phyloP scores from a whole-genome alignment of 352 stramenopile species.

The Globisporangium uncinulatum region DNA sequence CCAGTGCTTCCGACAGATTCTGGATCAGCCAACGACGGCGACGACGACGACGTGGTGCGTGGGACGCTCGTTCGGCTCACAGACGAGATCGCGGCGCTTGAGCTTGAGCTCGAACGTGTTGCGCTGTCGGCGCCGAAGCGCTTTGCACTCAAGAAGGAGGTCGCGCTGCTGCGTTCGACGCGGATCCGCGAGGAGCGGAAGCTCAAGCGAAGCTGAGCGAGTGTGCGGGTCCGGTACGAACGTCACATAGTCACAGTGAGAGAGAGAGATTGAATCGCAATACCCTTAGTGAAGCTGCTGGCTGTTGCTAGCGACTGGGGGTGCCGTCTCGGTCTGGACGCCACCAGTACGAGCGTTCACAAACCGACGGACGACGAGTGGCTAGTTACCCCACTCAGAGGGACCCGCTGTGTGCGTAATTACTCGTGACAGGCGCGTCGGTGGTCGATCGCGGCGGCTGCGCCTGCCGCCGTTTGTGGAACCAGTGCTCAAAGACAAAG shows the following conservation, averaged over 20 bases:
- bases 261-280: neutral
- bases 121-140: slow-evolving; percentile 63
- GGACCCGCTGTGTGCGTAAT: slow-evolving; percentile 1
- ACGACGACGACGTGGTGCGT: neutral
- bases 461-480: slow-evolving; percentile 64
- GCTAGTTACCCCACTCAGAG: neutral
- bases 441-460: slow-evolving; percentile 5
- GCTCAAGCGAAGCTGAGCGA: neutral
- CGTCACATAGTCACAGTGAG: neutral
- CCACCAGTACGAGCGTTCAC: too few relatives aligned
- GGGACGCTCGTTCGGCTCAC: slow-evolving; percentile 21
- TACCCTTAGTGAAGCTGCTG: slow-evolving; percentile 3
- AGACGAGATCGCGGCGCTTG: slow-evolving; percentile 43
- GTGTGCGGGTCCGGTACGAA: too few relatives aligned
- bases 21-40: too few relatives aligned
- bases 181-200: slow-evolving; percentile 51
- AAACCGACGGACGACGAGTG: too few relatives aligned
- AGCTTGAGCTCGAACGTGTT: slow-evolving; percentile 57
- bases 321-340: too few relatives aligned
- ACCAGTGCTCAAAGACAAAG: slow-evolving; percentile 65
- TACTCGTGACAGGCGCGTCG: slow-evolving; percentile 1
- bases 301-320: neutral
- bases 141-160: slow-evolving; percentile 79
- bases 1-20: neutral
- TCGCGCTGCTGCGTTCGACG: slow-evolving; percentile 60